Evolutionary conservation across 768 basidiomycete genomes (phyloP).

Genomic region (Naganishia friedmannii): DNA sequence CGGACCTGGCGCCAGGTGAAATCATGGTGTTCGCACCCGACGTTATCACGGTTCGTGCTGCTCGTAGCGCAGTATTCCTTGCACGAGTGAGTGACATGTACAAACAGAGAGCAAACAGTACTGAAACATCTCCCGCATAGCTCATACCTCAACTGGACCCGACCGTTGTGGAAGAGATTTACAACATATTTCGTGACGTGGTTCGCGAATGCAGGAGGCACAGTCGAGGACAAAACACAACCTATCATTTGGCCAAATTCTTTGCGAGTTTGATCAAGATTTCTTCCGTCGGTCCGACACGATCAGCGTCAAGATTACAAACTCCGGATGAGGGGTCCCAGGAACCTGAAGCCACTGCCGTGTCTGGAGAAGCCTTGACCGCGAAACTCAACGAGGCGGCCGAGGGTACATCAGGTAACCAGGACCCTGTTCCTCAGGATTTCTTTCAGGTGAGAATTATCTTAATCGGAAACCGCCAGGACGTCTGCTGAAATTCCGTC

Average conservation of each 20-base stretch:
- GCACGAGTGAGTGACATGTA: constrained; percentile 24
- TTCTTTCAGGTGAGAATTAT: constrained; percentile 10
- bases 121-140: not conserved
- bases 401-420: not conserved
- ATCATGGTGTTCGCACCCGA: constrained; percentile 29
- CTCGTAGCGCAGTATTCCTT: constrained; percentile 28
- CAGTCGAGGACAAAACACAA: constrained; percentile 28
- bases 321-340: constrained; percentile 5
- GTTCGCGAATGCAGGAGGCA: constrained; percentile 24
- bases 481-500: not conserved
- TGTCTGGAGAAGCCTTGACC: constrained; percentile 15
- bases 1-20: constrained; percentile 29
- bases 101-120: not conserved
- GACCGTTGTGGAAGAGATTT: constrained; percentile 18
- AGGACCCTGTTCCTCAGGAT: not conserved
- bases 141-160: constrained; percentile 23
- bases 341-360: not conserved
- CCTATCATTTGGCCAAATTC: constrained; percentile 31
- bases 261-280: constrained; percentile 28
- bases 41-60: constrained; percentile 26
- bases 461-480: not conserved
- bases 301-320: constrained; percentile 19
- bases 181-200: constrained; percentile 27
- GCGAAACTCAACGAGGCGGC: constrained; percentile 21
- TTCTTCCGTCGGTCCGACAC: constrained; percentile 29